Evolutionary conservation across 495 filamentous ascomycete species (phyloP), one percentile per base, ranked within the genome.

Genomic region (Parachaetomium inaequale): DNA sequence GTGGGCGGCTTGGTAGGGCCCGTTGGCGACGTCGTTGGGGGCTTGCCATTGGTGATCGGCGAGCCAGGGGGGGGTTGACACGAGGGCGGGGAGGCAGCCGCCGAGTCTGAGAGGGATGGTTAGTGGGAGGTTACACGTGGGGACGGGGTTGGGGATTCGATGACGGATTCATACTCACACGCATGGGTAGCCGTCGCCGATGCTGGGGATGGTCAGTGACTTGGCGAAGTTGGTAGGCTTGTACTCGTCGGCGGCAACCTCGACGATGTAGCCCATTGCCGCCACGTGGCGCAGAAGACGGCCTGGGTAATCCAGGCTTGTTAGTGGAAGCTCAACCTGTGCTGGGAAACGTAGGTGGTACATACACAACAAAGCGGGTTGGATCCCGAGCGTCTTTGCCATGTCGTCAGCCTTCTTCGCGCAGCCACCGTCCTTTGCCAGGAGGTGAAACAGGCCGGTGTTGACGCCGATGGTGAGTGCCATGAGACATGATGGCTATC

Each of bases 211-310:
- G 7, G 68, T 68, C 17, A 84, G 63, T 2, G 79, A 67, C 7
- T 66, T 74, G 4, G 76, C 73, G 61, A 84, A 72, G 34, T 74
- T 76, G 17, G 74, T 84, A 0, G 72, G 70, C 2, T 63, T 63
- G 65, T 84, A 85, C 23, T 74, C 72, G 60, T 82, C 72, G 3
- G 65, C 52, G 1, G 73, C 77, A 15, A 72, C 76, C 62, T 84
- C 77, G 7, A 50, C 43, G 43, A 85, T 71, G 40, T 79, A 70
- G 7, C 77, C 78, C 76, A 82, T 81, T 52, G 82, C 77, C 12
- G 73, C 75, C 0, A 84, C 61, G 51, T 85, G 81, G 60, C 76
- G 77, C 58, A 84, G 64, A 31, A 82, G 65, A 7, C 77, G 76
- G 19, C 42, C 42, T 46, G 42, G 17, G 8, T 23, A 1, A 6